phyloP scores from a whole-genome alignment of 2,329 filamentous ascomycete genomes.

The Cytospora mali region DNA sequence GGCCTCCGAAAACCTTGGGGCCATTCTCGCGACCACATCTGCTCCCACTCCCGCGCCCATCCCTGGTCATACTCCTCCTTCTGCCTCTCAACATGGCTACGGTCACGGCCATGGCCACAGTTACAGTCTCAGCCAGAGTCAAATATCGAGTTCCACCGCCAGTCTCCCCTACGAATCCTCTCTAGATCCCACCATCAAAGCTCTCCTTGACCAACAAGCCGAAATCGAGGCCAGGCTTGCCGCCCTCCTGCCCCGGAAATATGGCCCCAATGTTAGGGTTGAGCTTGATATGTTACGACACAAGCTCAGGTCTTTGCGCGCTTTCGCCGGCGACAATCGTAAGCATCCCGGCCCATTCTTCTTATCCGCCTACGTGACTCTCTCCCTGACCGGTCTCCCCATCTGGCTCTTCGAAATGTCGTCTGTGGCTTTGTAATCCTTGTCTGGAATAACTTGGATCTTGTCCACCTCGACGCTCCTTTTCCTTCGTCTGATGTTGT shows the following conservation, averaged over 20 bases:
- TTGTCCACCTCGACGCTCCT: slow-evolving; percentile 1
- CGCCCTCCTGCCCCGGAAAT: slow-evolving; percentile 50
- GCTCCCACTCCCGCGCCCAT: slow-evolving; percentile 12
- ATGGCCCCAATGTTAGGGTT: slow-evolving; percentile 49
- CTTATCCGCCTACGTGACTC: slow-evolving; percentile 20
- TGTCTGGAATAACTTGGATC: background rate
- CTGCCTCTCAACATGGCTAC: slow-evolving; percentile 17
- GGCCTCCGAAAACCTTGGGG: slow-evolving; percentile 26
- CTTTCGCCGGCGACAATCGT: slow-evolving; percentile 54
- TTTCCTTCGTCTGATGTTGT: slow-evolving; percentile 31
- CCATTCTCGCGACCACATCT: slow-evolving; percentile 11
- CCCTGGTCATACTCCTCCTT: slow-evolving; percentile 21
- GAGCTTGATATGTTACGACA: slow-evolving; percentile 60
- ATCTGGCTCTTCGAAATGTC: slow-evolving; percentile 4
- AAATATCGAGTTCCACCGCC: slow-evolving; percentile 29
- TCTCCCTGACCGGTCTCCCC: slow-evolving; percentile 4
- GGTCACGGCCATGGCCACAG: slow-evolving; percentile 14
- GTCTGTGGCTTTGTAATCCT: background rate
- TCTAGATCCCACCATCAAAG: slow-evolving; percentile 48
- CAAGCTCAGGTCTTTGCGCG: slow-evolving; percentile 54
- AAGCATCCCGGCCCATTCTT: slow-evolving; percentile 36
- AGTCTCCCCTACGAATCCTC: slow-evolving; percentile 41
- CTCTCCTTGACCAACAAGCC: slow-evolving; percentile 55
- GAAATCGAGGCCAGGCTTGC: slow-evolving; percentile 56
- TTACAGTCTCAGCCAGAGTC: slow-evolving; percentile 2